Conservation (phyloP, 192 early-diverging fungal species). For the Coemansia sp. region DNA sequence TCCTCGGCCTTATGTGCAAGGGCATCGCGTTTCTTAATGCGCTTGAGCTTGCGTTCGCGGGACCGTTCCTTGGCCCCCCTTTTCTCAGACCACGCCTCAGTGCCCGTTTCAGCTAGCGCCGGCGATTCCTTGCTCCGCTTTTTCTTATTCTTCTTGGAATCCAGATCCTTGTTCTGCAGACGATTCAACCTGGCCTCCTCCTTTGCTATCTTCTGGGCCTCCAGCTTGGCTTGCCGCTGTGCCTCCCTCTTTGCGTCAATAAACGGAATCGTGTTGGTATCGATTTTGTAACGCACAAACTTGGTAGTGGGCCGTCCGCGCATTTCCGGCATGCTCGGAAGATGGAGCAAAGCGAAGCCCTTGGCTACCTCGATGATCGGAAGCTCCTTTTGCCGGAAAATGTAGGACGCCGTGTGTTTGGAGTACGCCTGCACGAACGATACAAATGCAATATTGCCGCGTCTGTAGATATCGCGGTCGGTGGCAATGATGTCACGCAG, state of each 20-base stretch:
- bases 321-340: constrained; percentile 96
- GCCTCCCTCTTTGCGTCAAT: constrained; percentile 53
- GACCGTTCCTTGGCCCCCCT: constrained; percentile 33
- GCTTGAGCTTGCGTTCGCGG: constrained; percentile 47
- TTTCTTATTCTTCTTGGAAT: not conserved
- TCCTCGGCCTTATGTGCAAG: constrained; percentile 22
- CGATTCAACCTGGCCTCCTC: not conserved
- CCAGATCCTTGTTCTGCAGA: constrained; percentile 1
- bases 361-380: constrained; percentile 76
- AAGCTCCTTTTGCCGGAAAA: constrained; percentile 85
- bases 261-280: constrained; percentile 49
- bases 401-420: constrained; percentile 92
- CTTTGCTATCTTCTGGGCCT: constrained; percentile 42
- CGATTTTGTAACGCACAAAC: constrained; percentile 39
- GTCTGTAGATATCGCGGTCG: constrained; percentile 82
- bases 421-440: constrained; percentile 88
- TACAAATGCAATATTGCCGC: constrained; percentile 82
- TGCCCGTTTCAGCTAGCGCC: not conserved
- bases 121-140: constrained; percentile 23
- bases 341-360: constrained; percentile 76
- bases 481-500: constrained; percentile 59
- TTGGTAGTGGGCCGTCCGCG: constrained; percentile 30
- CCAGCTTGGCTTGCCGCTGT: constrained; percentile 48
- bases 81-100: constrained; percentile 39
- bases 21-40: constrained; percentile 31